Percentiles rank a stretch among this genome's conserved stretches.
phyloP scores from a whole-genome alignment of 192 early-diverging fungal genomes.

The Lobosporangium transversale region DNA sequence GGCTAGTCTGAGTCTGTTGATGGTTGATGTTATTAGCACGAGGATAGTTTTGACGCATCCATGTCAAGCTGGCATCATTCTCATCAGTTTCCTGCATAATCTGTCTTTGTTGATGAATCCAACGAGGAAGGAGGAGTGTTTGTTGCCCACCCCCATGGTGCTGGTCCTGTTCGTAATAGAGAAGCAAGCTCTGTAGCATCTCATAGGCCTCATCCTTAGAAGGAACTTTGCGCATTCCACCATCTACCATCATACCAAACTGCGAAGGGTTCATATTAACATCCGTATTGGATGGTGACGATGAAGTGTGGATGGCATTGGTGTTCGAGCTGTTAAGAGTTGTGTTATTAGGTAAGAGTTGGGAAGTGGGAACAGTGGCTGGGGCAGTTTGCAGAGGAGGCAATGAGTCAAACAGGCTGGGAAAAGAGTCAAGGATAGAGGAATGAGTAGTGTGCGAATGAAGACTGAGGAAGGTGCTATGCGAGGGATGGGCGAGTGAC shows the following conservation, averaged over 20 bases:
- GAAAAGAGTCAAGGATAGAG: conserved; percentile 44
- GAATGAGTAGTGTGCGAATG: conserved; percentile 6
- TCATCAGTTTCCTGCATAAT: conserved; percentile 21
- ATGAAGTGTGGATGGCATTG: background rate
- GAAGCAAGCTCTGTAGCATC: conserved; percentile 34
- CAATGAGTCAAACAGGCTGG: conserved; percentile 25
- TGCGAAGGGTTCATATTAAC: background rate
- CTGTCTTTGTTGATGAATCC: conserved; percentile 51
- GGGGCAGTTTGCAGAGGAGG: conserved; percentile 10
- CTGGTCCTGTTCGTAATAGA: conserved; percentile 50
- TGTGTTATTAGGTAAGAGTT: conserved; percentile 6
- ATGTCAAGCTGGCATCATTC: conserved; percentile 8
- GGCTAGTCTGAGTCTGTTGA: conserved; percentile 12
- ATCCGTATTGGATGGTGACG: background rate
- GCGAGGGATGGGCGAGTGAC: conserved; percentile 14
- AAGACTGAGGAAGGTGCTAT: conserved; percentile 13
- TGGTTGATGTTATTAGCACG: conserved; percentile 5
- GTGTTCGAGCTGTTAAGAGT: background rate
- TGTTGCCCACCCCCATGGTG: conserved; percentile 40
- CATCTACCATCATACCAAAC: conserved; percentile 36
- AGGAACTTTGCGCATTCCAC: conserved; percentile 35
- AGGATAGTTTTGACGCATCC: conserved; percentile 28
- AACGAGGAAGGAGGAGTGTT: conserved; percentile 34
- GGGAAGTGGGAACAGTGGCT: conserved; percentile 4
- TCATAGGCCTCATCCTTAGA: conserved; percentile 39